Evolutionary conservation across 345 rosid genomes (phyloP), one percentile per base, ranked within the genome.

Genomic region (Ceriops zippeliana): DNA sequence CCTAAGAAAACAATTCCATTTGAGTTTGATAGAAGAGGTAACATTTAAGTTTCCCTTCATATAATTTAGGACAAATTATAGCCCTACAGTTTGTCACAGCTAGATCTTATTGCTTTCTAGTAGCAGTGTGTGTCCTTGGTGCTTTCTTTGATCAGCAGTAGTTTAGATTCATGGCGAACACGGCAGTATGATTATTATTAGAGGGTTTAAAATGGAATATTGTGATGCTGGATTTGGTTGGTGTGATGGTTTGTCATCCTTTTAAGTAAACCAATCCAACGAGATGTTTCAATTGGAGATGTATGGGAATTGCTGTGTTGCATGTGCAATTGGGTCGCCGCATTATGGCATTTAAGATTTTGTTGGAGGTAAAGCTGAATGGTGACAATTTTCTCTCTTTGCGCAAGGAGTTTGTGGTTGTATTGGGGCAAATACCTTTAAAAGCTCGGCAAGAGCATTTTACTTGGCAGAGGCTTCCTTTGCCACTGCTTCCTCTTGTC

Each of bases 121-220:
- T 91, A 96, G 98, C 98, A 96, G 87, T 96, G 99, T 58, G 99
- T 96, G 56, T 96, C 99, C 35, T 83, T 89, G 91, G 98, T 96
- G 80, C 97, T 96, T 19, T 90, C 98, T 68, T 88, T 96, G 67
- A 96, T 96, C 83, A 87, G 98, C 79, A 92, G 91, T 83, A 96
- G 98, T 82, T 78, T 96, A 83, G 98, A 96, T n/a, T n/a, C n/a
- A n/a, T n/a, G n/a, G n/a, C n/a, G n/a, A n/a, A n/a, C n/a, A n/a
- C n/a, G n/a, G n/a, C n/a, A n/a, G n/a, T n/a, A n/a, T n/a, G n/a
- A n/a, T n/a, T n/a, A n/a, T n/a, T n/a, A n/a, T n/a, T n/a, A n/a
- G n/a, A n/a, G n/a, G n/a, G n/a, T n/a, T n/a, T n/a, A n/a, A n/a
- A n/a, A n/a, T n/a, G n/a, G n/a, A n/a, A n/a, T n/a, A n/a, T n/a